Evolutionary conservation across 306 rosid genomes (phyloP).

Genomic region (Citrullus mucosospermus): DNA sequence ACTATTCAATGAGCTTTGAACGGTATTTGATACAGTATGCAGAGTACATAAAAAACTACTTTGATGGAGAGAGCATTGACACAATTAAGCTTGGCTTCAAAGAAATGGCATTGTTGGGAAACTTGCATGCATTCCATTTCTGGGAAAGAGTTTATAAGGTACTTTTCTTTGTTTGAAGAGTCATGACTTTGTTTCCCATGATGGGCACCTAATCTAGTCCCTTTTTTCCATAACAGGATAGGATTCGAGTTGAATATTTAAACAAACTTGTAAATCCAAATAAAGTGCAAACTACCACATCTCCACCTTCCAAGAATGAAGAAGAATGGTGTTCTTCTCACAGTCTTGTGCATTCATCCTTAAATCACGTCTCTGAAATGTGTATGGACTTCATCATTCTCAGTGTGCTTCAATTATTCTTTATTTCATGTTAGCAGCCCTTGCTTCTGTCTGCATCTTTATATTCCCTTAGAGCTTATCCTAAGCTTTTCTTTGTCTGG

Average conservation of each 20-base stretch:
- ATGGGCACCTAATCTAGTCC: constrained; percentile 3
- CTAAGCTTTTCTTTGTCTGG: background rate
- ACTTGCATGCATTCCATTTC: constrained; percentile 69
- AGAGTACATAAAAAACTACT: constrained; percentile 32
- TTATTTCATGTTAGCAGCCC: background rate
- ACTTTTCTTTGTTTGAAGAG: constrained; percentile 10
- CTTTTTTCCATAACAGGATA: constrained; percentile 39
- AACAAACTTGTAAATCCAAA: constrained; percentile 32
- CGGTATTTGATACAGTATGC: constrained; percentile 28
- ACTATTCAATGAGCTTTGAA: constrained; percentile 14
- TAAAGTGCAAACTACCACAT: constrained; percentile 20
- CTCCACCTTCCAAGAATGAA: constrained; percentile 29
- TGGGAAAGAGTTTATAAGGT: constrained; percentile 88
- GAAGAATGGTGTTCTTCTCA: constrained; percentile 75
- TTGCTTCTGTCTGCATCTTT: background rate
- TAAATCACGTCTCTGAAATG: constrained; percentile 50
- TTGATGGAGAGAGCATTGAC: constrained; percentile 23
- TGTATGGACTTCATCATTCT: constrained; percentile 35
- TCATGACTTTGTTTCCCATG: background rate
- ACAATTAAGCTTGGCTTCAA: constrained; percentile 28
- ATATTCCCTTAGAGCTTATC: background rate
- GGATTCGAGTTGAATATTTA: constrained; percentile 41
- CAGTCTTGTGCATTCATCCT: constrained; percentile 54
- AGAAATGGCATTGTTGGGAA: constrained; percentile 50
- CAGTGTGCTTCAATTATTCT: background rate